phyloP scores from a whole-genome alignment of 2,329 filamentous ascomycete genomes.

The Chaetomiaceae sp. region DNA sequence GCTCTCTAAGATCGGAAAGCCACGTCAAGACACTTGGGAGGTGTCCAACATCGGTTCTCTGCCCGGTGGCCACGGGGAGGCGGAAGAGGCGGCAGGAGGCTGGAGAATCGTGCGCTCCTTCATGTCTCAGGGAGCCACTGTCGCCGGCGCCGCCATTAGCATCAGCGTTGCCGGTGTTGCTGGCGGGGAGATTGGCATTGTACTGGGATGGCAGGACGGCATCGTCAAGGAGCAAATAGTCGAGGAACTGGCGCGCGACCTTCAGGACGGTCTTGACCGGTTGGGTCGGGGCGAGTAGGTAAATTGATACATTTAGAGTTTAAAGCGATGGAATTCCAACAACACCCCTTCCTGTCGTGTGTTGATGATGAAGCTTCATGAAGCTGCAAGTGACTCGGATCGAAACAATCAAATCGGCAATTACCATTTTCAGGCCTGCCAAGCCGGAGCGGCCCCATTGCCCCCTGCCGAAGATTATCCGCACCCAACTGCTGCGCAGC shows the following conservation, averaged over 20 bases:
- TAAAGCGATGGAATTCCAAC: too few relatives aligned
- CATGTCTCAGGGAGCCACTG: slow-evolving; percentile 47
- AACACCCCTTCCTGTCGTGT: too few relatives aligned
- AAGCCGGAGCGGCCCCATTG: not conserved
- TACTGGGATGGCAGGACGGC: slow-evolving; percentile 46
- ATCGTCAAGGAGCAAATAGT: slow-evolving; percentile 38
- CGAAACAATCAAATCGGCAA: too few relatives aligned
- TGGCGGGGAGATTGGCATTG: slow-evolving; percentile 38
- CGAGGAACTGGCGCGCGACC: slow-evolving; percentile 35
- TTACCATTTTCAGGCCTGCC: too few relatives aligned
- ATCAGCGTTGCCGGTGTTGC: slow-evolving; percentile 46
- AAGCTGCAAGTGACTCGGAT: too few relatives aligned
- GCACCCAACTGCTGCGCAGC: too few relatives aligned
- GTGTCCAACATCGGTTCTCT: slow-evolving; percentile 50
- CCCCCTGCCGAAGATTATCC: slow-evolving; percentile 13
- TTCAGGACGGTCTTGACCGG: slow-evolving; percentile 31
- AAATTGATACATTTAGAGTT: not conserved
- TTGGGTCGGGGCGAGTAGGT: not conserved
- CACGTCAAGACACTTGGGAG: slow-evolving; percentile 44
- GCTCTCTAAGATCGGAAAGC: slow-evolving; percentile 38
- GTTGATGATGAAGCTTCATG: too few relatives aligned
- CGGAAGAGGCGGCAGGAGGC: not conserved
- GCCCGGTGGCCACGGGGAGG: slow-evolving; percentile 5
- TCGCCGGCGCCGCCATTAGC: slow-evolving; percentile 40
- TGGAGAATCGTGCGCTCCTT: slow-evolving; percentile 42